Base-by-base conservation (phyloP, 2,329 filamentous ascomycete species). In the Fusarium sulawesiense region DNA sequence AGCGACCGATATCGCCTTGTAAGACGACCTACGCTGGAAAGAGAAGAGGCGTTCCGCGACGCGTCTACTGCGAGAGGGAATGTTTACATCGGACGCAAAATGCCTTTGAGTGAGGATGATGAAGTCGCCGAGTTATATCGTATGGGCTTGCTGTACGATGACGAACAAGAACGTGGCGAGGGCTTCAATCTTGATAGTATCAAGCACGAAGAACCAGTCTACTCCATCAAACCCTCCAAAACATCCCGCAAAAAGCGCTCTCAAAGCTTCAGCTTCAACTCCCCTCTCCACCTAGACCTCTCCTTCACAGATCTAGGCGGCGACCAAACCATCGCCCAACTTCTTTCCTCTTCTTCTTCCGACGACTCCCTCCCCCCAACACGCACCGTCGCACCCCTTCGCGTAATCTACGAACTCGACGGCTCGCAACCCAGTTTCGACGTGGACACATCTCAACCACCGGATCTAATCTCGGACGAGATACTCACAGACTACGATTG, bases 11-110 rank as follows among this genome's bases (percentile, higher is more conserved):
- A 68, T 16, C 75, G 76, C 16, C 76, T 79, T 27, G 64, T 64
- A n/a, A 78, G 81, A 11, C 76, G 75, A 11, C 83, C 83, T 3
- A 80, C 79, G 1, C 78, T 85, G 23, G 83, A 84, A 66, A 77
- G 84, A 12, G 80, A 85, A 69, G 82, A 84, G 45, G 84, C 84
- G 8, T 86, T 86, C 42, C 77, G 80, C 46, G 82, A 83, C 47
- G 75, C 76, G 6, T 76, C 76, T 21, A 84, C 82, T 0, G 66
- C 76, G 53, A 83, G 80, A 74, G 69, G 66, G 45, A 74, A 74
- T 47, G 71, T 78, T 9, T 69, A 73, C 14, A 32, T 77, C 1
- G 70, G 70, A n/a, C 76, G 72, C 23, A 56, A 50, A 29, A 62
- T 62, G n/a, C 55, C 71, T 16, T 27, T 72, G 56, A 73, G 54